Percentiles rank a stretch among this genome's conserved stretches.
Evolutionary conservation across 2,329 filamentous ascomycete genomes (phyloP).

Genomic region (Cladosporium sp.): DNA sequence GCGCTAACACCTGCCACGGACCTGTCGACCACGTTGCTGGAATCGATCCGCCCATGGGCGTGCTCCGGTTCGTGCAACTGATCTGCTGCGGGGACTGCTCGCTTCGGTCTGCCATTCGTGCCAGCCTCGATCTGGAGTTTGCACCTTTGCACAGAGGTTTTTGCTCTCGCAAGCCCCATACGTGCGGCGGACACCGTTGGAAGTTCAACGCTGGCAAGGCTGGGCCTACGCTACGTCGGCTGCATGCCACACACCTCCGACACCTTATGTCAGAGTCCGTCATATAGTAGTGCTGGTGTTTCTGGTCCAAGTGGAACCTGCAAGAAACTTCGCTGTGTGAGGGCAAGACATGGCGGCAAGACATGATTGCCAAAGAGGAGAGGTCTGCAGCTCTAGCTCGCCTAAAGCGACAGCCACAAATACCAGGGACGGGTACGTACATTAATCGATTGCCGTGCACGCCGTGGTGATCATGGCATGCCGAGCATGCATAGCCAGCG

Average conservation of each 20-base stretch:
- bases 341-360: not conserved
- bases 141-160: not conserved
- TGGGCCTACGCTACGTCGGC: not conserved
- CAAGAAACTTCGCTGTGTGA: not conserved
- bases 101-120: not conserved
- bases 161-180: not conserved
- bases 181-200: not conserved
- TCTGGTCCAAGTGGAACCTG: not conserved
- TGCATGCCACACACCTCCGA: not conserved
- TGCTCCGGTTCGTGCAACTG: not conserved
- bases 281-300: not conserved
- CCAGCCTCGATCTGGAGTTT: not conserved
- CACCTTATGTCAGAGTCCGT: no score
- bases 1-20: constrained; percentile 1
- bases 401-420: not conserved
- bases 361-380: not conserved
- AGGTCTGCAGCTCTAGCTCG: constrained; percentile 1
- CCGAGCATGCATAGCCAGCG: not conserved
- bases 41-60: not conserved
- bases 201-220: not conserved
- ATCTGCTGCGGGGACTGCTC: constrained; percentile 9
- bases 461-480: not conserved
- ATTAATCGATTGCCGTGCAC: not conserved
- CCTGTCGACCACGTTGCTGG: constrained; percentile 8
- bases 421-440: not conserved